These are phyloP conservation scores for Chalaropsis ovoidea DNA, from an alignment of 2,329 filamentous ascomycete species.

Conservation along the genomic window DNA sequence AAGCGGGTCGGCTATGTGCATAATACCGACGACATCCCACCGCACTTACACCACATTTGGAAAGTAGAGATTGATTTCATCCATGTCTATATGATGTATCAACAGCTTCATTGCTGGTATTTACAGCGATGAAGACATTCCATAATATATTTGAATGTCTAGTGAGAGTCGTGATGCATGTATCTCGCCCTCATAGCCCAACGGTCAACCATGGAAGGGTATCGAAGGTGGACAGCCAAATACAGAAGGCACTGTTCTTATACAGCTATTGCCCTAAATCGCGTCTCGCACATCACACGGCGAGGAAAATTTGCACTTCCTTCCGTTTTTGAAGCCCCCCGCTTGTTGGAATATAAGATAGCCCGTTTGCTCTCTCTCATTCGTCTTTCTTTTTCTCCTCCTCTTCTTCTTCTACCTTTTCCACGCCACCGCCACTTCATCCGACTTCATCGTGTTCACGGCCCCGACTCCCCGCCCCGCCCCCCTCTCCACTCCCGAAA, in stretches of 20 bases:
- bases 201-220: neutral
- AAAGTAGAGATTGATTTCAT: neutral
- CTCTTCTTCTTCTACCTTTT: neutral
- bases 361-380: neutral
- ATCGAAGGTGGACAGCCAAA: neutral
- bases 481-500: neutral
- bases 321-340: neutral
- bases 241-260: neutral
- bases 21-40: conserved; percentile 6
- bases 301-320: conserved; percentile 4
- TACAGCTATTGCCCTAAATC: neutral
- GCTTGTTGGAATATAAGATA: neutral
- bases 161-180: too few species aligned
- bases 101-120: neutral
- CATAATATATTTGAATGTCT: too few species aligned
- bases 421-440: conserved; percentile 7
- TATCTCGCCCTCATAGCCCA: neutral
- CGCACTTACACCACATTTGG: conserved; percentile 6
- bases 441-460: conserved; percentile 2
- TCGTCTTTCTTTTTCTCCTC: neutral
- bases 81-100: neutral
- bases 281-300: neutral
- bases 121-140: too few species aligned
- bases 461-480: neutral
- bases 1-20: neutral